Evolutionary conservation across 2,329 filamentous ascomycete species (phyloP).

Genomic region (Ascochyta lentis): DNA sequence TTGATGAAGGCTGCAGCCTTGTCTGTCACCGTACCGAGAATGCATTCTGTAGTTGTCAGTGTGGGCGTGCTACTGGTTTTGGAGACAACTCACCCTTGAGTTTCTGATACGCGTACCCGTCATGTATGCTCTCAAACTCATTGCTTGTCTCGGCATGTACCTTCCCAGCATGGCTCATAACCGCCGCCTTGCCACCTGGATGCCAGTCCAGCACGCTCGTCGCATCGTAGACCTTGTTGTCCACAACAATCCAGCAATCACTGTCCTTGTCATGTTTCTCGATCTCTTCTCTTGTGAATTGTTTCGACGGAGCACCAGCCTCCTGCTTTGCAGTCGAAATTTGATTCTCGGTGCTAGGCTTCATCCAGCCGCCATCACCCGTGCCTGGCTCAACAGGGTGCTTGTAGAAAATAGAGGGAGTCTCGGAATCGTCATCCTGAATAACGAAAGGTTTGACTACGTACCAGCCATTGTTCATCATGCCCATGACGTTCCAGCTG

Average conservation of each 20-base stretch:
- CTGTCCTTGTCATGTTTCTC: constrained; percentile 47
- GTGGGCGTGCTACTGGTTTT: neutral
- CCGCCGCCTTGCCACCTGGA: constrained; percentile 62
- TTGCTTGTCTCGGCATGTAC: constrained; percentile 58
- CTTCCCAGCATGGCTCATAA: constrained; percentile 58
- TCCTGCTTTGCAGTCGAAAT: constrained; percentile 55
- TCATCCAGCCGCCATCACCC: constrained; percentile 60
- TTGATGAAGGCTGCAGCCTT: constrained; percentile 58
- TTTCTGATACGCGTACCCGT: constrained; percentile 59
- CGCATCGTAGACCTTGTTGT: constrained; percentile 69
- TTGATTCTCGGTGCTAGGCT: constrained; percentile 54
- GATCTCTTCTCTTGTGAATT: constrained; percentile 62
- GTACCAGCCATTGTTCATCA: constrained; percentile 65
- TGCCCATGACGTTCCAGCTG: constrained; percentile 60
- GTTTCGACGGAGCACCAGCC: constrained; percentile 55
- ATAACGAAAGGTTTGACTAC: constrained; percentile 51
- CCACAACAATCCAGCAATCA: constrained; percentile 68
- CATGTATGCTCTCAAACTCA: constrained; percentile 60
- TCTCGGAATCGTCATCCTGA: constrained; percentile 40
- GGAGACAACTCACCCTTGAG: constrained; percentile 47
- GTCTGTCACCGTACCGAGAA: constrained; percentile 58
- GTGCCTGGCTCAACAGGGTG: constrained; percentile 54
- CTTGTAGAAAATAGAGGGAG: constrained; percentile 31
- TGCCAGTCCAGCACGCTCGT: constrained; percentile 66
- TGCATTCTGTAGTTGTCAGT: constrained; percentile 52